Base-by-base conservation (phyloP, 225 moss, liverwort and hornwort genomes). In the Rhytidiadelphus loreus region DNA sequence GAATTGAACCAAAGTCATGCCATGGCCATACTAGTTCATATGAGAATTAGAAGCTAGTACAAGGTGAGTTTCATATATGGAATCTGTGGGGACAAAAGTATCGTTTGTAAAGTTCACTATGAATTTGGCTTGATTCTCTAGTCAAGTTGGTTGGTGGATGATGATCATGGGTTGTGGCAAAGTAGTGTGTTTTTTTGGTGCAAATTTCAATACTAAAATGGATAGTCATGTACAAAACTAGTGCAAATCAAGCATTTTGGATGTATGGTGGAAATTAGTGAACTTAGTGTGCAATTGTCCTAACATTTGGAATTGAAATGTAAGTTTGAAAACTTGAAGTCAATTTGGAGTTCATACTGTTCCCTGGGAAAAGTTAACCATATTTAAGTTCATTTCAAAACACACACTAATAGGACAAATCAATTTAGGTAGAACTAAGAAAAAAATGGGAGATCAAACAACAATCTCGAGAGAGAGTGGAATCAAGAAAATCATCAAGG, bases 391-490 rank as follows among this genome's bases (percentile, higher is more conserved):
- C n/a, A n/a, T 21, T n/a, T 68, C 1, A 2, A 68, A 68, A n/a
- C 11, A 66, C 11, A 66, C 1, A 0, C 21, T 66, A 19, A 9
- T 35, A 35, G 10, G 5, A 19, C 19, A 65, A 65, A 65, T 65
- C 6, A 10, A 1, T 35, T 35, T 35, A 35, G 2, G 10, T 37
- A 20, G 20, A 11, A 37, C 7, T 66, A 46, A 12, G 12, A 66
- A 66, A 37, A 63, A 64, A 66, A 64, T 35, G 5, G 11, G 12
- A 37, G 8, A 37, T 20, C 0, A 2, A 20, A 11, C 7, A 66
- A 6, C 3, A 2, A 0, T 37, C 0, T 66, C 37, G 3, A 37
- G 20, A 66, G 3, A 21, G 12, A n/a, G 23, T 22, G 2, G 12
- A 68, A 22, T 19, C n/a, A n/a, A n/a, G n/a, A n/a, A n/a, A n/a